Evolutionary conservation across 148 eudicot genomes (phyloP).

Genomic region (Drosera capensis): DNA sequence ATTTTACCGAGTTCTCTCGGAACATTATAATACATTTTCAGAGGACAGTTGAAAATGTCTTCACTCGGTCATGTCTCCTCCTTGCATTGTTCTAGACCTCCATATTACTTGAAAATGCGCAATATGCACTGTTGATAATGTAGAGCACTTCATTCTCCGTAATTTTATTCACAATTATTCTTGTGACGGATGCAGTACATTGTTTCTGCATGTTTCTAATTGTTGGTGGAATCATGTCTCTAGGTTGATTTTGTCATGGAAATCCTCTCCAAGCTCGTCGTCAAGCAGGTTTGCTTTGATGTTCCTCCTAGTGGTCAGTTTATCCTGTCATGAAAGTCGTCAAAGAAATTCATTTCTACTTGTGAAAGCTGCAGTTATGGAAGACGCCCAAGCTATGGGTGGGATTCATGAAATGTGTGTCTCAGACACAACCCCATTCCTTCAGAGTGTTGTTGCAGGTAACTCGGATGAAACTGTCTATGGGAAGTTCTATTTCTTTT

Average conservation of each 20-base stretch:
- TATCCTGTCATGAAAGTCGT: not conserved
- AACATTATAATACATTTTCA: too few species aligned
- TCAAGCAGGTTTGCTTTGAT: conserved; percentile 52
- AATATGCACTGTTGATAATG: too few species aligned
- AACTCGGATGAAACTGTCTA: conserved; percentile 1
- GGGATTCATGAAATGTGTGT: conserved; percentile 85
- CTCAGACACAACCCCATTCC: conserved; percentile 96
- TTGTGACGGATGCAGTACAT: too few species aligned
- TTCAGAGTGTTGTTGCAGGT: conserved; percentile 73
- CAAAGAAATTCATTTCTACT: not conserved
- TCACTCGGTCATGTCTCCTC: too few species aligned
- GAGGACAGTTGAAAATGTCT: too few species aligned
- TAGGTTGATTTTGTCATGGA: conserved; percentile 98
- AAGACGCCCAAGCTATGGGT: conserved; percentile 91
- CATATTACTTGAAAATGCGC: too few species aligned
- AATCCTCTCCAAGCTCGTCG: conserved; percentile 70
- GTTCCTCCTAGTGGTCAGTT: conserved; percentile 2
- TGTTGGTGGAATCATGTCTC: conserved; percentile 2
- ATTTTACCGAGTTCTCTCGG: too few species aligned
- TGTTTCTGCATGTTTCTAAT: too few species aligned
- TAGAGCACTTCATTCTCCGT: too few species aligned
- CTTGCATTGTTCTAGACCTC: too few species aligned
- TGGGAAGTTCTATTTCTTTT: not conserved
- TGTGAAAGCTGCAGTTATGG: conserved; percentile 47
- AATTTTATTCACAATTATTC: too few species aligned